Percentiles rank a stretch among this genome's conserved stretches.
These are phyloP conservation scores for Pseudozyma hubeiensis DNA, from an alignment of 1,284 basidiomycete genomes.

Conservation along the genomic window DNA sequence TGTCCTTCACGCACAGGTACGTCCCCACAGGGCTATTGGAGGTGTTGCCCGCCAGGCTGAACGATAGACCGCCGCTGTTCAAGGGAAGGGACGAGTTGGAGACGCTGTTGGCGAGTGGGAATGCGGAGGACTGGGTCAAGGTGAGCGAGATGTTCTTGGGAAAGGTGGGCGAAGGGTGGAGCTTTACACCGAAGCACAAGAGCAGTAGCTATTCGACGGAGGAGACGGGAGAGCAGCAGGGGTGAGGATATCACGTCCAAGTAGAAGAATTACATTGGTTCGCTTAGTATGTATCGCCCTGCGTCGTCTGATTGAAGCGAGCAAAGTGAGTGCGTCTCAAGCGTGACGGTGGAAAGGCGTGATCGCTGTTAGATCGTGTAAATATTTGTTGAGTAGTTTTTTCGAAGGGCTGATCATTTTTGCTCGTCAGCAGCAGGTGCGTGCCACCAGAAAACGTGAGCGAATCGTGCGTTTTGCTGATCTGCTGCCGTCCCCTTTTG, in stretches of 20 bases:
- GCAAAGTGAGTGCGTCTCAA: no score
- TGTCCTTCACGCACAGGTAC: constrained; percentile 95
- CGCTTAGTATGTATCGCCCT: no score
- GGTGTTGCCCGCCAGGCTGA: constrained; percentile 81
- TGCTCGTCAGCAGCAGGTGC: no score
- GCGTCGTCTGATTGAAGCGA: no score
- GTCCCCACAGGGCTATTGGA: constrained; percentile 94
- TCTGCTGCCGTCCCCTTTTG: background rate
- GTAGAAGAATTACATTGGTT: no score
- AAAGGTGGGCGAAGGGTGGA: constrained; percentile 73
- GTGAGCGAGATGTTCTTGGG: constrained; percentile 94
- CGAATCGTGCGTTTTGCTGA: no score
- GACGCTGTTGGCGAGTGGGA: constrained; percentile 82
- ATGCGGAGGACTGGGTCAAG: constrained; percentile 92
- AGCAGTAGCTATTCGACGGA: constrained; percentile 37
- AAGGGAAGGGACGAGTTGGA: constrained; percentile 84
- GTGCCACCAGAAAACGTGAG: no score
- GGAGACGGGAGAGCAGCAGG: constrained; percentile 39
- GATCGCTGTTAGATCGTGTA: no score
- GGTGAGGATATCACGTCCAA: constrained; percentile 9
- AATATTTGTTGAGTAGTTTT: no score
- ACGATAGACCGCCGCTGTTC: constrained; percentile 89
- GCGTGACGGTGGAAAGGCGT: no score
- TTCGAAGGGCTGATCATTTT: no score
- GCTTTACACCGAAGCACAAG: constrained; percentile 73